Percentiles rank a stretch among this genome's conserved stretches.
Evolutionary conservation across 495 filamentous ascomycete genomes (phyloP).

Genomic region (Neurospora sp.): DNA sequence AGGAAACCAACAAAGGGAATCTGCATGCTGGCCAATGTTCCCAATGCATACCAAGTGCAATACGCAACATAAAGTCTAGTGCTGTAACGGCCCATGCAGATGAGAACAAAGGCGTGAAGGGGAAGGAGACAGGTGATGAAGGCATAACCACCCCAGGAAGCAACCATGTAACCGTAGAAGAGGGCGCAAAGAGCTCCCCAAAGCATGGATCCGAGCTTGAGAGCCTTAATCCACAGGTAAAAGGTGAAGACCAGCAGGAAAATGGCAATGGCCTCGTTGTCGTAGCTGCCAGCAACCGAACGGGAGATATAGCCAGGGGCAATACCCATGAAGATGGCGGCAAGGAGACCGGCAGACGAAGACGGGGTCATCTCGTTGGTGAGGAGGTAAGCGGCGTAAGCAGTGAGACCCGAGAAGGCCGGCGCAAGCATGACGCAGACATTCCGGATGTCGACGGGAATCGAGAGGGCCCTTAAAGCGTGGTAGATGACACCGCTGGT

Average conservation of each 20-base stretch:
- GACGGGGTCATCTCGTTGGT: conserved; percentile 93
- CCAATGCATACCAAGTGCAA: conserved; percentile 94
- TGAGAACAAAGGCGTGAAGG: conserved; percentile 87
- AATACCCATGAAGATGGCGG: conserved; percentile 95
- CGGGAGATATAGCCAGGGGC: conserved; percentile 94
- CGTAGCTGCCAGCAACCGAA: conserved; percentile 96
- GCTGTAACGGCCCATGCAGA: conserved; percentile 96
- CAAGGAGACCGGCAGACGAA: conserved; percentile 86
- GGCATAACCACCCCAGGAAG: conserved; percentile 98
- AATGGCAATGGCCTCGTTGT: conserved; percentile 99
- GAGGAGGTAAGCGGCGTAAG: conserved; percentile 86
- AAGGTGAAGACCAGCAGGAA: conserved; percentile 98
- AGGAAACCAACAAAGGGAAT: conserved; percentile 98
- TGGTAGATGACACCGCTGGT: conserved; percentile 97
- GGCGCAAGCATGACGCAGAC: conserved; percentile 96
- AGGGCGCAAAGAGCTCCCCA: conserved; percentile 92
- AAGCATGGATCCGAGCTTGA: conserved; percentile 90
- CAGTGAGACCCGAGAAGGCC: conserved; percentile 90
- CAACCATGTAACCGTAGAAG: conserved; percentile 99
- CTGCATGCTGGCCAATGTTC: conserved; percentile 97
- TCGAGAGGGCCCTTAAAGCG: conserved; percentile 75
- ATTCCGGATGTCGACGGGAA: conserved; percentile 98
- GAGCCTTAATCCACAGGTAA: conserved; percentile 96
- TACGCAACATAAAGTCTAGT: conserved; percentile 91
- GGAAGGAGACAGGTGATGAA: conserved; percentile 99